Evolutionary conservation across 2,329 filamentous ascomycete species (phyloP).

Genomic region (Didymellaceae sp.): DNA sequence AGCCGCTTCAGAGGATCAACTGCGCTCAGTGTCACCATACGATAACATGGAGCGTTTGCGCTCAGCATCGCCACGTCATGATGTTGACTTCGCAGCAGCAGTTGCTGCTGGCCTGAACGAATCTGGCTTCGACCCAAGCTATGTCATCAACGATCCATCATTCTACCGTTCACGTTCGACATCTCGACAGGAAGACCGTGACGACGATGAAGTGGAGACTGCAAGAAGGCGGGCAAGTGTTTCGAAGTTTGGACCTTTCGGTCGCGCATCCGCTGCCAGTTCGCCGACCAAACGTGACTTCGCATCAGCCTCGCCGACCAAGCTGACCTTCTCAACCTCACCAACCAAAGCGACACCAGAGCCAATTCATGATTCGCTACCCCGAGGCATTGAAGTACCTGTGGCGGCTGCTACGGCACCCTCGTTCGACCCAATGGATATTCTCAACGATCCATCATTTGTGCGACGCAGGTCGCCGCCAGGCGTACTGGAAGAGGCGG

Average conservation of each 20-base stretch:
- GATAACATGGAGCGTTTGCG: constrained; percentile 18
- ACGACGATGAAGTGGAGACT: constrained; percentile 44
- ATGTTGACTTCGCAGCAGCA: constrained; percentile 57
- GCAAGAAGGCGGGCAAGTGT: constrained; percentile 38
- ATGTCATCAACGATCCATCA: constrained; percentile 52
- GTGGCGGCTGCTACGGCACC: constrained; percentile 40
- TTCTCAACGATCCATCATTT: constrained; percentile 48
- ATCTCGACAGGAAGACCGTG: constrained; percentile 33
- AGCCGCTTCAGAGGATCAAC: constrained; percentile 22
- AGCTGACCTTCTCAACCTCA: constrained; percentile 21
- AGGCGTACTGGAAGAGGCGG: constrained; percentile 44
- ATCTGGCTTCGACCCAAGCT: constrained; percentile 55
- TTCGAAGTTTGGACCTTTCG: constrained; percentile 40
- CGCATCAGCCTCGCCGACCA: constrained; percentile 39
- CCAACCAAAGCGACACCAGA: constrained; percentile 30
- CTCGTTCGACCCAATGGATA: constrained; percentile 47
- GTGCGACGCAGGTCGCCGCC: constrained; percentile 41
- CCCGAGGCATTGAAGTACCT: constrained; percentile 45
- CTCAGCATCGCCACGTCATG: constrained; percentile 38
- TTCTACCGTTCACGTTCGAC: constrained; percentile 38
- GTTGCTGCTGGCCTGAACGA: constrained; percentile 55
- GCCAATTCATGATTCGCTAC: constrained; percentile 31
- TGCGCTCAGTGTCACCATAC: constrained; percentile 29
- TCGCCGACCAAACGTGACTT: constrained; percentile 33
- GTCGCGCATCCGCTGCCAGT: constrained; percentile 39